Percentiles rank a stretch among this genome's conserved stretches.
phyloP scores from a whole-genome alignment of 1,139 yeast genomes.

The Yamadazyma aaseri region DNA sequence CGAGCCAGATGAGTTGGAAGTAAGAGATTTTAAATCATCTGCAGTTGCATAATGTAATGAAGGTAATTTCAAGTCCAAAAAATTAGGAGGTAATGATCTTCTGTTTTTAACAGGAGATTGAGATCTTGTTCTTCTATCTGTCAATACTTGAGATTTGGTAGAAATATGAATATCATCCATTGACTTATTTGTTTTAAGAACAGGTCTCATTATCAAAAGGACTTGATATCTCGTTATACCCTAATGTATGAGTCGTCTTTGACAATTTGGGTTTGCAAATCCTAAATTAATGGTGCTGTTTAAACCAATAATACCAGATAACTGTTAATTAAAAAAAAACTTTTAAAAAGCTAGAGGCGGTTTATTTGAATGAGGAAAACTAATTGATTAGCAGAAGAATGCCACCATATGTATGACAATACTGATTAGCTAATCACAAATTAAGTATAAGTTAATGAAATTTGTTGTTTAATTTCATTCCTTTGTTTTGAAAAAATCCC shows the following conservation, averaged over 20 bases:
- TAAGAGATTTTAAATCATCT: slow-evolving; percentile 16
- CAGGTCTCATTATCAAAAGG: slow-evolving; percentile 5
- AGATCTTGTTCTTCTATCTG: slow-evolving; percentile 29
- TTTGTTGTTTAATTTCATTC: slow-evolving; percentile 5
- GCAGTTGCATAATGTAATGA: slow-evolving; percentile 19
- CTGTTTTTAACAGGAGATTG: slow-evolving; percentile 31
- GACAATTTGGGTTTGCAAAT: too few relatives aligned
- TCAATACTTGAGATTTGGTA: neutral
- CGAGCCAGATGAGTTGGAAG: slow-evolving; percentile 14
- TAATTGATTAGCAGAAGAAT: slow-evolving; percentile 6
- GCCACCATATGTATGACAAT: slow-evolving; percentile 6
- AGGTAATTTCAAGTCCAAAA: slow-evolving; percentile 25
- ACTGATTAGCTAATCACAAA: slow-evolving; percentile 3
- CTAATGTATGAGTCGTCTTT: too few relatives aligned
- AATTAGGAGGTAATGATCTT: slow-evolving; percentile 24
- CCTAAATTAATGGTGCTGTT: too few relatives aligned
- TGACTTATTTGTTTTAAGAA: slow-evolving; percentile 10
- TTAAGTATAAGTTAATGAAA: neutral
- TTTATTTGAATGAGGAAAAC: slow-evolving; percentile 6
- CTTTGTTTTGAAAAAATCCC: slow-evolving; percentile 2
- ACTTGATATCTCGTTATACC: too few relatives aligned
- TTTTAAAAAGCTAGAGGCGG: slow-evolving; percentile 1
- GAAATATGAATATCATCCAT: slow-evolving; percentile 22
- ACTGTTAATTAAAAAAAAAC: slow-evolving; percentile 1
- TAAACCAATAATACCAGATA: too few relatives aligned